Percentiles rank a stretch among this genome's conserved stretches.
Conservation (phyloP, 1,139 yeast species). For the Nakaseomyces kungkrabaensis region DNA sequence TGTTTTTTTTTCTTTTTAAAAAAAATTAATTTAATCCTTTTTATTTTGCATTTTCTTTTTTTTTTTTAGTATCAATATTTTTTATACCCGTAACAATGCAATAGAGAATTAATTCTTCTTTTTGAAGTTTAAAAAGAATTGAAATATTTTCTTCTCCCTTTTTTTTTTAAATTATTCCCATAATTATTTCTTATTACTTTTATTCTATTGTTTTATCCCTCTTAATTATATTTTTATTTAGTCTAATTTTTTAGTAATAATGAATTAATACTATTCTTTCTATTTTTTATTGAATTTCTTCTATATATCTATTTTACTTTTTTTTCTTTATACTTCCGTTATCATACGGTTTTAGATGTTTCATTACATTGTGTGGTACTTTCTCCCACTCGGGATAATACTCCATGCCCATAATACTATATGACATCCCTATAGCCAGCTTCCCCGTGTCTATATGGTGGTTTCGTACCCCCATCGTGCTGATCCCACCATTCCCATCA, state of each 20-base stretch:
- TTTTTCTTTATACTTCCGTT: neutral
- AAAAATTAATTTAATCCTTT: neutral
- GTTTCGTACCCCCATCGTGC: slow-evolving; percentile 19
- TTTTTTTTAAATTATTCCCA: too few species aligned
- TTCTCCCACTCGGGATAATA: slow-evolving; percentile 25
- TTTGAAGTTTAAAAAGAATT: neutral
- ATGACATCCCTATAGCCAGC: slow-evolving; percentile 17
- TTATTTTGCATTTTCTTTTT: neutral
- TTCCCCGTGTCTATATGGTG: neutral
- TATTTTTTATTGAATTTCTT: neutral
- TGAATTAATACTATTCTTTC: neutral
- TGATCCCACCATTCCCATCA: slow-evolving; percentile 22
- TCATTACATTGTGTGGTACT: slow-evolving; percentile 20
- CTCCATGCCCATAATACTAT: slow-evolving; percentile 26
- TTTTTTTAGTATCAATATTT: neutral
- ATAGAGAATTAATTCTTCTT: slow-evolving; percentile 1
- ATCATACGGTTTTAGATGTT: slow-evolving; percentile 23
- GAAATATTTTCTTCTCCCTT: too few species aligned
- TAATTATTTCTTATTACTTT: too few species aligned
- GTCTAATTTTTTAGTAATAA: neutral
- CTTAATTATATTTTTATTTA: neutral
- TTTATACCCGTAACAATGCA: neutral
- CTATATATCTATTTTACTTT: neutral
- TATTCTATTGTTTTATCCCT: too few species aligned
- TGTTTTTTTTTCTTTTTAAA: neutral